Evolutionary conservation across 192 early-diverging fungal genomes (phyloP).

Genomic region (Coemansia sp.): DNA sequence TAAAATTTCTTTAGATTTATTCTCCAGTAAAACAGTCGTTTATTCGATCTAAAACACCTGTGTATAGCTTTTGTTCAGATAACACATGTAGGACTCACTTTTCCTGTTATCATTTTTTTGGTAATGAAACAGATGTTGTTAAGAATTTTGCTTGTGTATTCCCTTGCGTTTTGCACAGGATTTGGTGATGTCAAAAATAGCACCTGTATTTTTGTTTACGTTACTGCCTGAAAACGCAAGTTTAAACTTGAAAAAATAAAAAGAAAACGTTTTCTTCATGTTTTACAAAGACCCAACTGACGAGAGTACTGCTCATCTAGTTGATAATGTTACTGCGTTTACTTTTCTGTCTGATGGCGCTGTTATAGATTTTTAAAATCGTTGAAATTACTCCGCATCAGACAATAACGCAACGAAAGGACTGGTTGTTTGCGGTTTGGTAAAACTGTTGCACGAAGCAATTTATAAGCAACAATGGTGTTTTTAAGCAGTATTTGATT

Average conservation of each 20-base stretch:
- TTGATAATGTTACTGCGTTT: neutral
- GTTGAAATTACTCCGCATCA: neutral
- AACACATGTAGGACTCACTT: neutral
- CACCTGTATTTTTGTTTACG: neutral
- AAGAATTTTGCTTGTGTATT: neutral
- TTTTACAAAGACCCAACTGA: neutral
- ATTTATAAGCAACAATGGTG: too few relatives aligned
- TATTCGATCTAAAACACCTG: neutral
- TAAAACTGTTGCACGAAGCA: too few relatives aligned
- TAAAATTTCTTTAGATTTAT: neutral
- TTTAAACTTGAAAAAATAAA: neutral
- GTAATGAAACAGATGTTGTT: neutral
- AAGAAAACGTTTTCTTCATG: neutral
- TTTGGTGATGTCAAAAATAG: neutral
- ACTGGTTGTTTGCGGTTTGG: too few relatives aligned
- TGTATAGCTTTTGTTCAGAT: neutral
- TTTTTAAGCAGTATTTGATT: too few relatives aligned
- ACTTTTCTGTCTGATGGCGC: neutral
- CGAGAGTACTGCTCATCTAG: neutral
- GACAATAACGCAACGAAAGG: neutral
- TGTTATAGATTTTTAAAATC: neutral
- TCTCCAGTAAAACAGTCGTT: neutral
- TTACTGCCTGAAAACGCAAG: neutral
- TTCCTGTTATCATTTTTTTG: neutral
- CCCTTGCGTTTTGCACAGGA: neutral